Evolutionary conservation across 371 early-diverging fungal species (phyloP).

Genomic region (Aphelidium insulamus): DNA sequence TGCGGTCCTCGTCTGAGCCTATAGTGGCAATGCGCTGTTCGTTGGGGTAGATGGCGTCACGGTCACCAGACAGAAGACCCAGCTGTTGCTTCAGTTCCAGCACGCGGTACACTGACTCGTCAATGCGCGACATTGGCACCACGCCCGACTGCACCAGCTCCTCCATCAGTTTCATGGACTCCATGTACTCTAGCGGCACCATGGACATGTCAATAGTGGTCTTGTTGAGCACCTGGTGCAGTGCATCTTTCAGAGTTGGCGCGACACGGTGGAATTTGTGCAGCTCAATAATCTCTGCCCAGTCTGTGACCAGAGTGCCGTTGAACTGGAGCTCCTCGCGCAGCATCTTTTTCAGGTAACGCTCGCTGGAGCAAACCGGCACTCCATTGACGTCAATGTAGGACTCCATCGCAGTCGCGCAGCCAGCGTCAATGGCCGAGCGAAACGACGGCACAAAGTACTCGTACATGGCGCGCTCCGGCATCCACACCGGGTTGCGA

Average conservation of each 20-base stretch:
- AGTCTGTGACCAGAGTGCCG: constrained; percentile 40
- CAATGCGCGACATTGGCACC: constrained; percentile 14
- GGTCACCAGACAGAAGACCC: constrained; percentile 23
- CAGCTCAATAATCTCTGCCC: constrained; percentile 33
- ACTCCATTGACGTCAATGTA: constrained; percentile 42
- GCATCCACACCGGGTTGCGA: constrained; percentile 28
- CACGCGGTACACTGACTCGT: constrained; percentile 23
- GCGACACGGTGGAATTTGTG: constrained; percentile 23
- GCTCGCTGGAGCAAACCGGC: constrained; percentile 24
- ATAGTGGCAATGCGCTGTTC: constrained; percentile 10
- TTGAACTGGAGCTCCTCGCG: constrained; percentile 29
- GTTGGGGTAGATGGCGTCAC: constrained; percentile 11
- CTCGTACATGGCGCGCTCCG: constrained; percentile 29
- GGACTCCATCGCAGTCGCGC: constrained; percentile 40
- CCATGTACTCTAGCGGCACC: constrained; percentile 25
- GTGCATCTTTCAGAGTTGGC: constrained; percentile 18
- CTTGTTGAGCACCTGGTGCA: constrained; percentile 15
- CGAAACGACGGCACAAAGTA: constrained; percentile 35
- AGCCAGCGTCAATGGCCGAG: constrained; percentile 34
- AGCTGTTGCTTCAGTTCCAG: constrained; percentile 31
- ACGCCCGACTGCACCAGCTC: constrained; percentile 12
- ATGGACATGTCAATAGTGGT: constrained; percentile 41
- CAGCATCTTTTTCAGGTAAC: constrained; percentile 25
- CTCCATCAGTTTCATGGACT: constrained; percentile 15
- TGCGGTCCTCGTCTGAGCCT: constrained; percentile 16